Conservation (phyloP, 75 land plant species). For the Cryptomeria japonica region DNA sequence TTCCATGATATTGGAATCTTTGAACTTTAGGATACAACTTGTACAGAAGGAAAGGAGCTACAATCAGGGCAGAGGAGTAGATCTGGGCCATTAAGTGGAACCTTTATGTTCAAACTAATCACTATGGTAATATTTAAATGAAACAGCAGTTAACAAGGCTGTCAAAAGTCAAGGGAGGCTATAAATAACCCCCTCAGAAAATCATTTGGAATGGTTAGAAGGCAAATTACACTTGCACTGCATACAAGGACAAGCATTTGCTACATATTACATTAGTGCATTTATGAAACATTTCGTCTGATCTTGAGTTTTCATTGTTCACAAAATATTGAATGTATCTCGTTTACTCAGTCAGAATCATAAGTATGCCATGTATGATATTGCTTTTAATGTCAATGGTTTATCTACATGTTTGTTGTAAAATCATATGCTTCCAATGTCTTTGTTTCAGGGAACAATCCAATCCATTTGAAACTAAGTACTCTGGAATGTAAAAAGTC, state of each 20-base stretch:
- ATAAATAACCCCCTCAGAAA: not conserved
- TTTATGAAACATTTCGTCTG: not conserved
- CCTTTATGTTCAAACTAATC: not conserved
- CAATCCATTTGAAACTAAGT: not conserved
- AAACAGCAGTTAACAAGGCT: not conserved
- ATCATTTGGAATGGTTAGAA: not conserved
- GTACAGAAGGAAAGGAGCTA: not conserved
- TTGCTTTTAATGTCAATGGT: not conserved
- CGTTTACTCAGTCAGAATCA: not conserved
- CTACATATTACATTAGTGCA: not conserved
- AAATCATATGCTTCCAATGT: not conserved
- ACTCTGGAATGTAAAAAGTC: not conserved
- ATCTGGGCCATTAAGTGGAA: not conserved
- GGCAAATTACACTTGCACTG: not conserved
- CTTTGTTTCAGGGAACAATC: not conserved
- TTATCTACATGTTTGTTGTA: not conserved
- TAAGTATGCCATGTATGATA: not conserved
- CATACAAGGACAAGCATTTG: not conserved
- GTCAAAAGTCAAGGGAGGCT: not conserved
- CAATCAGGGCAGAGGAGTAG: not conserved
- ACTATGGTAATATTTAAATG: not conserved
- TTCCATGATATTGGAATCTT: not conserved
- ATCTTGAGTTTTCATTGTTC: not conserved
- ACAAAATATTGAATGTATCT: not conserved
- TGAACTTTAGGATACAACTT: not conserved